phyloP scores from a whole-genome alignment of 179 eudicot genomes.

The Gypsophila paniculata region DNA sequence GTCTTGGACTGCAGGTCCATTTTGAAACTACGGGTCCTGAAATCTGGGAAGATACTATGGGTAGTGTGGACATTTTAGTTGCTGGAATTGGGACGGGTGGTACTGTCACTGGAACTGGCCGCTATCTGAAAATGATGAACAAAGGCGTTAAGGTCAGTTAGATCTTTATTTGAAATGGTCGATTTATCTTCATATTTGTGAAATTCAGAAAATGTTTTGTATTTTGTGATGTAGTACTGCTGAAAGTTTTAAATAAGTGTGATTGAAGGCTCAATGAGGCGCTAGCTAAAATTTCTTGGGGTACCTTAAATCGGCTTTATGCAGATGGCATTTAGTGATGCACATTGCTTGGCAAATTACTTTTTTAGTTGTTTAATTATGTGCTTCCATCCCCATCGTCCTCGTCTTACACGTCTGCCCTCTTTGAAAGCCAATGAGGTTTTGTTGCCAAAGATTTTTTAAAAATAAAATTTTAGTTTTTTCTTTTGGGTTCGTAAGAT shows the following conservation, averaged over 20 bases:
- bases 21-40: constrained; percentile 76
- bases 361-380: too few species aligned
- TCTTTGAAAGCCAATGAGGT: too few species aligned
- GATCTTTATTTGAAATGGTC: not conserved
- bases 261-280: too few species aligned
- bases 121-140: constrained; percentile 59
- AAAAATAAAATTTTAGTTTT: too few species aligned
- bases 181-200: not conserved
- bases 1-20: constrained; percentile 44
- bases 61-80: constrained; percentile 54
- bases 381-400: too few species aligned
- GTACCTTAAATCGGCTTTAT: too few species aligned
- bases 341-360: too few species aligned
- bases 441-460: too few species aligned
- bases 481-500: too few species aligned
- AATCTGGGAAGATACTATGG: constrained; percentile 74
- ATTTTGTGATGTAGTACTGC: not conserved
- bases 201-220: not conserved
- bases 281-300: too few species aligned
- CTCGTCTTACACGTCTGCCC: too few species aligned
- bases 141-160: constrained; percentile 45
- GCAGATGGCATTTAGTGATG: too few species aligned
- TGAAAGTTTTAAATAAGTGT: not conserved
- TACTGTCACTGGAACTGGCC: constrained; percentile 61
- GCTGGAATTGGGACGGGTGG: constrained; percentile 78